Percentiles rank a stretch among this genome's conserved stretches.
These are phyloP conservation scores for Medicago arabica DNA, from an alignment of 306 rosid genomes.

Conservation along the genomic window DNA sequence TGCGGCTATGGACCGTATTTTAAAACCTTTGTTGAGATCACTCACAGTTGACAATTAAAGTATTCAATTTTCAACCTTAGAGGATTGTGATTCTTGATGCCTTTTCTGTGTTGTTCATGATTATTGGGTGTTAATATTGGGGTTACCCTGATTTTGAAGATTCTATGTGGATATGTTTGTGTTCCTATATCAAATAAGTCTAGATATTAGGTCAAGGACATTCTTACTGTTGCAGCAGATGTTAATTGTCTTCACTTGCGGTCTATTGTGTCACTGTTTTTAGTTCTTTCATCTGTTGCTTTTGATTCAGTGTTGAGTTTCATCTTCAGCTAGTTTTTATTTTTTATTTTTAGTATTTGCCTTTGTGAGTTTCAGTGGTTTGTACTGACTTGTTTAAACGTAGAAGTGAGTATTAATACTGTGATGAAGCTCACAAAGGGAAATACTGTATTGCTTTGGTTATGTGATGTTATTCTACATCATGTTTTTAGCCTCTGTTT, in stretches of 20 bases:
- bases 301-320: neutral
- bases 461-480: neutral
- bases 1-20: neutral
- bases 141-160: constrained; percentile 13
- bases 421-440: neutral
- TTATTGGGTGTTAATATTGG: constrained; percentile 6
- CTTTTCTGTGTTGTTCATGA: neutral
- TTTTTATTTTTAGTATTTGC: constrained; percentile 6
- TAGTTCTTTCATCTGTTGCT: neutral
- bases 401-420: neutral
- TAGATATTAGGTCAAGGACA: neutral
- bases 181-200: neutral
- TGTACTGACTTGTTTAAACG: constrained; percentile 32
- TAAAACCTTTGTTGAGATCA: neutral
- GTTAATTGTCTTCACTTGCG: neutral
- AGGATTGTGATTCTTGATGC: neutral
- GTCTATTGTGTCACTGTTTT: neutral
- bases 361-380: neutral
- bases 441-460: neutral
- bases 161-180: neutral
- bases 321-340: neutral
- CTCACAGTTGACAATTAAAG: neutral
- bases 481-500: neutral
- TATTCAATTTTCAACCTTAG: neutral
- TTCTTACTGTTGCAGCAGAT: neutral